Evolutionary conservation across 2,329 filamentous ascomycete species (phyloP).

Genomic region (Paecilomyces variotii): DNA sequence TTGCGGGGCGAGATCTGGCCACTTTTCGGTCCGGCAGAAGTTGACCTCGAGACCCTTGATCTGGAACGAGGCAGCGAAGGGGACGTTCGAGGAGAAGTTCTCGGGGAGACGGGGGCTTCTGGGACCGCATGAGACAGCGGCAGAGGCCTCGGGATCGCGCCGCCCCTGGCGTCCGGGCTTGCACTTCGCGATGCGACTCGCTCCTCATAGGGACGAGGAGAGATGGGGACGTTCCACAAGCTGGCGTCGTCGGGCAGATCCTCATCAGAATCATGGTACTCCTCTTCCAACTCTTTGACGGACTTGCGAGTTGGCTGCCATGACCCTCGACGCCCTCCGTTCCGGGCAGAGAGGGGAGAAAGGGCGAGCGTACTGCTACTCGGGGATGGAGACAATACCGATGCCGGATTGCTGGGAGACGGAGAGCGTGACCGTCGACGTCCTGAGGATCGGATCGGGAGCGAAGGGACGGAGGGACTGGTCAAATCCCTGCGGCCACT

Average conservation of each 20-base stretch:
- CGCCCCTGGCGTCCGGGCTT: conserved; percentile 36
- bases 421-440: conserved; percentile 7
- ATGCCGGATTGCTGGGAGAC: conserved; percentile 7
- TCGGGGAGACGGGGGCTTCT: conserved; percentile 1
- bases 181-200: conserved; percentile 30
- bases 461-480: conserved; percentile 12
- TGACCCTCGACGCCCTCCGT: conserved; percentile 27
- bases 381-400: conserved; percentile 22
- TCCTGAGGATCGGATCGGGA: conserved; percentile 11
- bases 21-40: conserved; percentile 34
- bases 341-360: conserved; percentile 8
- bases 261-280: conserved; percentile 45
- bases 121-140: conserved; percentile 33
- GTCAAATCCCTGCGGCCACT: conserved; percentile 1
- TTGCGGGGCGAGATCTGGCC: conserved; percentile 33
- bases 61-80: conserved; percentile 19
- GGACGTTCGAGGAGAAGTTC: conserved; percentile 17
- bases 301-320: conserved; percentile 40
- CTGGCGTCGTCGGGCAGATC: conserved; percentile 44
- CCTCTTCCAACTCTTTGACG: conserved; percentile 41
- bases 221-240: conserved; percentile 44
- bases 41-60: conserved; percentile 18
- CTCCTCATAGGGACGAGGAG: conserved; percentile 35
- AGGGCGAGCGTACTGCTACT: conserved; percentile 3
- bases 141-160: conserved; percentile 31